Base-by-base conservation (phyloP, 1,284 basidiomycete species). In the Cystobasidium slooffiae region DNA sequence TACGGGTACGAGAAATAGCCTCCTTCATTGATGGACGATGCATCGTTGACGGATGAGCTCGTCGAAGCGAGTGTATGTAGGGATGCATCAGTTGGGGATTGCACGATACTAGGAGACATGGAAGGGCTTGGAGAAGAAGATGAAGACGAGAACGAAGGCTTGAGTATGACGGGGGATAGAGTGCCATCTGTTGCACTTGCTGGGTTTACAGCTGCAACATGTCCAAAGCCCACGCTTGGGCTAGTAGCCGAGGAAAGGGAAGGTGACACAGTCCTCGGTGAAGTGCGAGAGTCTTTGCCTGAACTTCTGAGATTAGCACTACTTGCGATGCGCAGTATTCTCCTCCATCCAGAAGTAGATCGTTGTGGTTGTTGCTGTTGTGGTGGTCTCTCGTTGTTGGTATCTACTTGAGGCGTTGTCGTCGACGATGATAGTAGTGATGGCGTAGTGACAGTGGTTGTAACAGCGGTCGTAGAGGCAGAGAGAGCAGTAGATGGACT, bases 1-100 rank as follows among this genome's bases (percentile, higher is more conserved):
- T 66, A 66, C 12, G 64, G 49, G 43, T 66, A 66, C n/a, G 37
- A 16, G 22, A 66, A 66, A 24, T 66, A 66, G 16, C 64, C 64
- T 53, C 49, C 64, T 18, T 18, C 64, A 41, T 52, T 51, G n/a
- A 47, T 3, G 24, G 22, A 66, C 16, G 51, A 66, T 16, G 49
- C 37, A 16, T 22, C 14, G 4, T 14, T 66, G 39, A 9, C 39
- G 39, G 47, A 37, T 49, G 44, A 47, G 47, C 61, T 39, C 6
- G 61, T 63, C 37, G 64, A 52, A 52, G 64, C 64, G 39, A 66
- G 64, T 7, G 64, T 66, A 31, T 63, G 31, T 47, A 66, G 39
- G 8, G 64, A 66, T 22, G 64, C 52, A 6, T 22, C 51, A 14
- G 64, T 66, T 8, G 64, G 64, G 3, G 64, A 66, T 5, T 47